Evolutionary conservation across 1,284 basidiomycete genomes (phyloP), one percentile per base, ranked within the genome.

Genomic region (Ganoderma multipileum): DNA sequence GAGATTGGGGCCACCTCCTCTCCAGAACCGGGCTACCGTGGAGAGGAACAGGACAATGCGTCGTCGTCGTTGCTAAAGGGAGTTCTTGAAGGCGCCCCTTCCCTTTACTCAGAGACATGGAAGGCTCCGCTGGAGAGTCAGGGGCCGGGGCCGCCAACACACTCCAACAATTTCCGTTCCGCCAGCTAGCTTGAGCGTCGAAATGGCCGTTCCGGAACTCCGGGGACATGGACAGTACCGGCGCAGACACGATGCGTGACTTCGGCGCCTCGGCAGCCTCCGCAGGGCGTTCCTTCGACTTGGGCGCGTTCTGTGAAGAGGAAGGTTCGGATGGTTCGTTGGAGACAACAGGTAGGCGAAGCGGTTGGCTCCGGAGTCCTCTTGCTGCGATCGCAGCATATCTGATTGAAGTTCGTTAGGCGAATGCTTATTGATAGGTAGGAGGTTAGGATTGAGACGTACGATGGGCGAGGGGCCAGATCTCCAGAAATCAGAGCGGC

Each of bases 91-190:
- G 36, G n/a, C 23, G 38, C 20, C 14, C 23, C 23, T 28, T 41
- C 12, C 38, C 38, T 41, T 60, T 60, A 36, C 28, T 36, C 8
- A 18, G 14, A 2, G 38, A 16, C 58, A 3, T 26, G 14, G 12
- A 28, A 12, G 11, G 2, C 23, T 60, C 58, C 23, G 11, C 23
- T 1, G 38, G 4, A 58, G 33, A 58, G 12, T 14, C 20, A 6
- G 30, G 30, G 20, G 58, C 8, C 12, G 58, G 38, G 14, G 9
- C 23, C n/a, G 23, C 33, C 18, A 60, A 38, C n/a, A 36, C 58
- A 36, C 23, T 60, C 58, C 58, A 60, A 6, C 38, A 14, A 28
- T 60, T 60, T 41, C 58, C 58, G 9, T 28, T 60, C 12, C 58
- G 58, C 39, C 58, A 60, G n/a, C 38, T 23, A 58, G 7, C 55